Conservation (phyloP, 2,329 filamentous ascomycete genomes). For the Aspergillus tanneri region DNA sequence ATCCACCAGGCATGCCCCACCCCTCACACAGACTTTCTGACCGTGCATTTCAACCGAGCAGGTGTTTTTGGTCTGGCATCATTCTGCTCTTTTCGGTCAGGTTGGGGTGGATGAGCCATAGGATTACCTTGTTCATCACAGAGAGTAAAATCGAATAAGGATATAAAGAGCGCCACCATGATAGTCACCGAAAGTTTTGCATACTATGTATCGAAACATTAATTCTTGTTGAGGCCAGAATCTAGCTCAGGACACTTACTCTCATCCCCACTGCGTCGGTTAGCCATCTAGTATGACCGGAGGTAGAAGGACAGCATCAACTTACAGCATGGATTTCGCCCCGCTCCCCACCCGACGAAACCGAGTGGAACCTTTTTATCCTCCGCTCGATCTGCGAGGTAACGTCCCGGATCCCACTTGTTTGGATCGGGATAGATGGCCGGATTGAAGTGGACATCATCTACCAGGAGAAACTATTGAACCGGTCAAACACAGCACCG, state of each 20-base stretch:
- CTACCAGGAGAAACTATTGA: too few relatives aligned
- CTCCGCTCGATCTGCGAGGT: background rate
- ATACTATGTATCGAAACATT: background rate
- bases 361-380: background rate
- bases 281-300: background rate
- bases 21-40: too few relatives aligned
- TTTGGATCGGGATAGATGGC: background rate
- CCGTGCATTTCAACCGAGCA: too few relatives aligned
- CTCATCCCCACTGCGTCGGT: background rate
- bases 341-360: background rate
- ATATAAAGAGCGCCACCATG: background rate
- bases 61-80: background rate
- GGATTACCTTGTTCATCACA: slow-evolving; percentile 1
- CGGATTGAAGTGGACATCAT: background rate
- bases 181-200: background rate
- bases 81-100: background rate
- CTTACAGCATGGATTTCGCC: background rate
- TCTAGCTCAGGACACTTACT: background rate
- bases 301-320: background rate
- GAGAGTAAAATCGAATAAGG: background rate
- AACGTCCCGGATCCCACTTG: slow-evolving; percentile 1
- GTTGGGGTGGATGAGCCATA: background rate
- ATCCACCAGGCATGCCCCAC: too few relatives aligned
- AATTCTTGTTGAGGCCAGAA: background rate
- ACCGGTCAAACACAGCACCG: too few relatives aligned